Percentiles rank a stretch among this genome's conserved stretches.
These are phyloP conservation scores for Naematelia encephala DNA, from an alignment of 768 basidiomycete species.

Conservation along the genomic window DNA sequence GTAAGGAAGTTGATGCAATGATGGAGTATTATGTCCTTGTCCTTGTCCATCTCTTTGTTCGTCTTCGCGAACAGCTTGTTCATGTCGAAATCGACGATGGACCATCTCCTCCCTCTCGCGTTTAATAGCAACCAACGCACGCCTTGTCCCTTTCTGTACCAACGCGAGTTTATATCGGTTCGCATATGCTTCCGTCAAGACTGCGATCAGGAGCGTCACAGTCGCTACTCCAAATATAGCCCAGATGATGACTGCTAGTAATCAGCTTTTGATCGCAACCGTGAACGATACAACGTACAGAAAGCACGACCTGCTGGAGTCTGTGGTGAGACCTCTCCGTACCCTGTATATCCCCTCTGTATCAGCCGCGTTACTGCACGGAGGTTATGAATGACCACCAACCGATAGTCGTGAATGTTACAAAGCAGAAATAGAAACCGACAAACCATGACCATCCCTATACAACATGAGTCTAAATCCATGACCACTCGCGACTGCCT, in stretches of 20 bases:
- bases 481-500: no score
- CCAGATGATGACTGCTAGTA: conserved; percentile 11
- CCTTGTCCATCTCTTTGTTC: no score
- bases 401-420: conserved; percentile 32
- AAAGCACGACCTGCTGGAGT: conserved; percentile 27
- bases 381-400: background rate
- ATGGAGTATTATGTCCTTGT: background rate
- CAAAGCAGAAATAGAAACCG: conserved; percentile 31
- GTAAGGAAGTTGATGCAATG: conserved; percentile 8
- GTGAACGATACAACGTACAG: conserved; percentile 5
- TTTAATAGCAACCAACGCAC: background rate
- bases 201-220: conserved; percentile 25
- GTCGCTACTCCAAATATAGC: conserved; percentile 25
- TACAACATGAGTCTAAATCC: no score
- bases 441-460: conserved; percentile 27
- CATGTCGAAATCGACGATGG: background rate
- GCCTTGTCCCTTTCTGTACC: conserved; percentile 7
- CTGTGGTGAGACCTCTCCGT: conserved; percentile 19
- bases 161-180: conserved; percentile 15
- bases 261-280: no score
- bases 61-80: background rate
- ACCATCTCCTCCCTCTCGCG: conserved; percentile 1
- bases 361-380: background rate
- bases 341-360: conserved; percentile 13
- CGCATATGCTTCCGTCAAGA: conserved; percentile 21